phyloP scores from a whole-genome alignment of 2,329 filamentous ascomycete genomes.

The Cercospora zeina region DNA sequence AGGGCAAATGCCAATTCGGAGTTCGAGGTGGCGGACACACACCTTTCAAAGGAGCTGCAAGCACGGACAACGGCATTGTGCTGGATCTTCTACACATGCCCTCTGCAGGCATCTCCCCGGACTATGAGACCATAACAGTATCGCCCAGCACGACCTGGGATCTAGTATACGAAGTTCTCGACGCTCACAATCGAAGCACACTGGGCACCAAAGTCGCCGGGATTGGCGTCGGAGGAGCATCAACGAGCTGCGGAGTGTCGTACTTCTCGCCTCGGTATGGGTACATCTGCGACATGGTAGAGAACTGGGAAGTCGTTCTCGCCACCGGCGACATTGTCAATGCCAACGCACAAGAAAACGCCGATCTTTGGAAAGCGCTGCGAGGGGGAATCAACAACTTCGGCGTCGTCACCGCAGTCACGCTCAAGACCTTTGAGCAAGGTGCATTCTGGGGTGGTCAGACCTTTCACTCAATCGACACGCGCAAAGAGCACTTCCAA shows the following conservation, averaged over 20 bases:
- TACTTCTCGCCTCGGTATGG: constrained; percentile 36
- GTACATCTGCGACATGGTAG: constrained; percentile 36
- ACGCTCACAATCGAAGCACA: constrained; percentile 23
- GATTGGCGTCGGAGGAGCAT: constrained; percentile 37
- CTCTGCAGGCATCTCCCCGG: constrained; percentile 21
- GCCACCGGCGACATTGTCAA: constrained; percentile 32
- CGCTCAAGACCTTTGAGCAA: constrained; percentile 25
- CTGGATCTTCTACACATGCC: constrained; percentile 32
- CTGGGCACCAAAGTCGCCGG: constrained; percentile 29
- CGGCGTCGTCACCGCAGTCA: constrained; percentile 29
- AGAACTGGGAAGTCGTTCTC: constrained; percentile 35
- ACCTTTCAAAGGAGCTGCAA: constrained; percentile 28
- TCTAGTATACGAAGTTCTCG: constrained; percentile 27
- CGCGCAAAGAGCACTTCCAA: constrained; percentile 23
- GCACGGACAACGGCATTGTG: constrained; percentile 32
- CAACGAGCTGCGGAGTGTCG: constrained; percentile 36
- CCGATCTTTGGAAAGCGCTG: constrained; percentile 30
- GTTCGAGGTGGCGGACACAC: constrained; percentile 30
- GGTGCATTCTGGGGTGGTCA: constrained; percentile 30
- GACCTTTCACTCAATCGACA: constrained; percentile 26
- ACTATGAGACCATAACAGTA: constrained; percentile 23
- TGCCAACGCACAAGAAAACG: constrained; percentile 31
- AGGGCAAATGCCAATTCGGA: constrained; percentile 30
- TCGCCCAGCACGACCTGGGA: constrained; percentile 27
- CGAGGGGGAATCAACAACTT: constrained; percentile 31